Percentiles rank a stretch among this genome's conserved stretches.
Evolutionary conservation across 768 basidiomycete species (phyloP).

Genomic region (Phaeotremella skinneri): DNA sequence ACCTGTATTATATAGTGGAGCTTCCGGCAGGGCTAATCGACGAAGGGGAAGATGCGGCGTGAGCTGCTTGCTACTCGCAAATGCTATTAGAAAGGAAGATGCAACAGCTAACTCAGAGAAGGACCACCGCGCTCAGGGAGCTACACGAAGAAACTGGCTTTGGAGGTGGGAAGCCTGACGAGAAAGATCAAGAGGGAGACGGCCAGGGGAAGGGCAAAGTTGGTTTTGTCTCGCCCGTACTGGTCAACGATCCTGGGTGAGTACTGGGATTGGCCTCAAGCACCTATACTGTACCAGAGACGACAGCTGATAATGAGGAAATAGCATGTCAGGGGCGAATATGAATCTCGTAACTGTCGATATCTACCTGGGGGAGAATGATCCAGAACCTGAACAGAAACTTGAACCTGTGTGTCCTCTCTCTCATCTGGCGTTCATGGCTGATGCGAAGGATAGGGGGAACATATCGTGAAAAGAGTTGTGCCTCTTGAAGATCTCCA

Average conservation of each 20-base stretch:
- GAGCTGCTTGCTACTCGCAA: slow-evolving; percentile 33
- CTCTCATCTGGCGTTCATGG: background rate
- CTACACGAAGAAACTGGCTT: slow-evolving; percentile 90
- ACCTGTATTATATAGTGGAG: slow-evolving; percentile 18
- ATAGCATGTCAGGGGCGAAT: slow-evolving; percentile 90
- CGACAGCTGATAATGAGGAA: too few species aligned
- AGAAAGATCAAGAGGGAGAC: slow-evolving; percentile 53
- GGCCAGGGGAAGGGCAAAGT: slow-evolving; percentile 57
- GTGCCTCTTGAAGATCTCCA: slow-evolving; percentile 67
- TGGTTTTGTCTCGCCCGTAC: slow-evolving; percentile 36
- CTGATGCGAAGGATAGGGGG: slow-evolving; percentile 57
- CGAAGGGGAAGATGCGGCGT: slow-evolving; percentile 74
- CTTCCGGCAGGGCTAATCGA: slow-evolving; percentile 70
- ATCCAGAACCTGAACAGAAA: slow-evolving; percentile 62
- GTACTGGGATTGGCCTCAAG: slow-evolving; percentile 7
- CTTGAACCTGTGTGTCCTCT: slow-evolving; percentile 57
- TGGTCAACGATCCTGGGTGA: slow-evolving; percentile 48
- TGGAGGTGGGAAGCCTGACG: slow-evolving; percentile 38
- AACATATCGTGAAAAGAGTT: slow-evolving; percentile 72
- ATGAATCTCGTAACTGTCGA: slow-evolving; percentile 80
- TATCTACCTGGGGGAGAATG: slow-evolving; percentile 59
- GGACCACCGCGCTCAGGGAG: slow-evolving; percentile 73
- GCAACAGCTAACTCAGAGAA: too few species aligned
- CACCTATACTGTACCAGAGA: too few species aligned
- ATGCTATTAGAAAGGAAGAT: background rate